A percentile compares a stretch with the other conserved stretches of the same genome.
These are phyloP conservation scores for Maudiozyma turicensis DNA, from an alignment of 805 yeast genomes.

Conservation along the genomic window DNA sequence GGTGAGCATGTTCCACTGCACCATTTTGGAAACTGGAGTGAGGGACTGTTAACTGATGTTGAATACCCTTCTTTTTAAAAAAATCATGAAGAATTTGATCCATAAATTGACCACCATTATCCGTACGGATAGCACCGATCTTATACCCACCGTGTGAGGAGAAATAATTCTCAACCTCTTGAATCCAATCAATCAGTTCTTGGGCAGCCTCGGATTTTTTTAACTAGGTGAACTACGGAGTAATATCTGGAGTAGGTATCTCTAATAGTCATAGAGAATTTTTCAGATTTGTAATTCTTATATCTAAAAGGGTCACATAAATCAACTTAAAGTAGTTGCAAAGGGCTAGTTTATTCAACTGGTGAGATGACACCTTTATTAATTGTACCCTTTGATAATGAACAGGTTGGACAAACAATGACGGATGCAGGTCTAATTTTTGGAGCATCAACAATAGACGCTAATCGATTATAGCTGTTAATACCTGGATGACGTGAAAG, in stretches of 20 bases:
- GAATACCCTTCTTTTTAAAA: constrained; percentile 1
- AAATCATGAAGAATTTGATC: not conserved
- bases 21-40: constrained; percentile 12
- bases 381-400: not conserved
- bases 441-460: not conserved
- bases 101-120: constrained; percentile 8
- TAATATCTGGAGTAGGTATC: not conserved
- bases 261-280: not conserved
- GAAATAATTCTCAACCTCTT: constrained; percentile 2
- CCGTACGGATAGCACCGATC: constrained; percentile 4
- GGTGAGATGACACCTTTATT: not conserved
- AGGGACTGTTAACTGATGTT: constrained; percentile 8
- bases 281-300: not conserved
- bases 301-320: not conserved
- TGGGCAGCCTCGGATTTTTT: not conserved
- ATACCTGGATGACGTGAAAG: constrained; percentile 1
- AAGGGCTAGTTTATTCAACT: not conserved
- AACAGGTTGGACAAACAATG: not conserved
- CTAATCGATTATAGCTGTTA: not conserved
- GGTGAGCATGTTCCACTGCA: constrained; percentile 9
- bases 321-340: not conserved
- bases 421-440: not conserved
- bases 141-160: constrained; percentile 1
- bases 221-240: not conserved
- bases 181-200: constrained; percentile 1